These are phyloP conservation scores for Monosporozyma solicola DNA, from an alignment of 805 yeast genomes.

Conservation along the genomic window DNA sequence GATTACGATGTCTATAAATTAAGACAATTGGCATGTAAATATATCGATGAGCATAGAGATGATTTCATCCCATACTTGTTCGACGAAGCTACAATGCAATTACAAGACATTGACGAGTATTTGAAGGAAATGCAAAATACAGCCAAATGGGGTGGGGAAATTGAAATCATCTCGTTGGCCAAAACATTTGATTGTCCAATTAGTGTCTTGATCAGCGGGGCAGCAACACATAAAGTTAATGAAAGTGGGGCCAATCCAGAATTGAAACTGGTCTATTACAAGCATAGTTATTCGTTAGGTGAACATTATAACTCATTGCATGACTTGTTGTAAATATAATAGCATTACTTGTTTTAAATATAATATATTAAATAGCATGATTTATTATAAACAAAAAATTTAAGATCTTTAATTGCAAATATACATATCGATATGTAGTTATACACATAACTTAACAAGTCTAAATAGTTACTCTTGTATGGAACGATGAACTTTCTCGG, in stretches of 20 bases:
- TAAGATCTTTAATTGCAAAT: neutral
- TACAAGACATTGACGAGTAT: conserved; percentile 61
- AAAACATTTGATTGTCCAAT: conserved; percentile 64
- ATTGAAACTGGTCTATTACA: conserved; percentile 69
- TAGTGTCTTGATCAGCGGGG: conserved; percentile 69
- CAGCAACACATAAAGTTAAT: conserved; percentile 55
- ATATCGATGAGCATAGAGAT: conserved; percentile 55
- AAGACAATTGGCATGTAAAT: conserved; percentile 55
- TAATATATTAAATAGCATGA: neutral
- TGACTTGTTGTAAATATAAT: conserved; percentile 24
- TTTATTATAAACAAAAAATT: neutral
- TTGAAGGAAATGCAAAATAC: conserved; percentile 61
- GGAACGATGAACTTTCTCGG: conserved; percentile 35
- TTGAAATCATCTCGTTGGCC: conserved; percentile 79
- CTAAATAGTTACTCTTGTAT: neutral
- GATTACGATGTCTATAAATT: conserved; percentile 34
- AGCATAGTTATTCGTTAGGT: conserved; percentile 81
- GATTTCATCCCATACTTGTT: conserved; percentile 75
- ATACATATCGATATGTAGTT: neutral
- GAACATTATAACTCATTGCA: conserved; percentile 87
- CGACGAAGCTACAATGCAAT: conserved; percentile 61
- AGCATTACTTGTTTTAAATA: conserved; percentile 31
- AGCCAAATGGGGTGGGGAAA: conserved; percentile 93
- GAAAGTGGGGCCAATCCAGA: conserved; percentile 46
- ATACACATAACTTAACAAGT: neutral